Base-by-base conservation (phyloP, 2,329 filamentous ascomycete genomes). In the Colletotrichum sidae region DNA sequence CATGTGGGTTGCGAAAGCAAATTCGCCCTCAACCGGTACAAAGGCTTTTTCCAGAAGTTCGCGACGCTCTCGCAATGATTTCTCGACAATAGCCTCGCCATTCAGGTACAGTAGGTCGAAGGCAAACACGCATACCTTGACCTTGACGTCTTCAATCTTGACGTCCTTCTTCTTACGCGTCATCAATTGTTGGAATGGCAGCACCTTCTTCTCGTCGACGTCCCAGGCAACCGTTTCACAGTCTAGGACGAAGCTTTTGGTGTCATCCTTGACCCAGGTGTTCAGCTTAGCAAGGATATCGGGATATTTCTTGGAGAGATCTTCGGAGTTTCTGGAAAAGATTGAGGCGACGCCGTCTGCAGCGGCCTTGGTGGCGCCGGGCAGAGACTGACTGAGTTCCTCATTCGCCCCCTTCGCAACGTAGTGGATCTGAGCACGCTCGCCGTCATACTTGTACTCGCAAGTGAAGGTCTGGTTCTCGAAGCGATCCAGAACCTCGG, bases 221-320 rank as follows among this genome's bases (percentile, higher is more conserved):
- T 99, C 96, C 95, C 96, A 98, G 1, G 92, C 96, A 11, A 98
- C 96, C 1, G 95, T 97, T 81, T 99, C 96, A 75, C 96, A 99
- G 76, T 99, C 96, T n/a, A 99, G 83, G 12, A 99, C 96, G 74
- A 99, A 99, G 75, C 94, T 97, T 79, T 92, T 93, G 10, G 96
- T 97, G 37, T 90, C 93, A 2, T 89, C 82, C 75, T 96, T 96
- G 71, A 99, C 90, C 96, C 96, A 99, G 0, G 87, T 90, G 42
- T 92, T 85, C 11, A 99, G 86, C 76, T 96, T 97, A 25, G 87
- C 90, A 38, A 99, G 87, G 57, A 99, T 94, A 79, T 99, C 96
- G 0, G 96, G 96, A 74, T 99, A 99, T 75, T 99, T 99, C 78
- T 96, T 97, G 8, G 94, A 97, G 53, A 99, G 77, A 72, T 99